A percentile compares a stretch with the other conserved stretches of the same genome.
Conservation (phyloP, 805 yeast genomes). For the Saturnispora saitoi region DNA sequence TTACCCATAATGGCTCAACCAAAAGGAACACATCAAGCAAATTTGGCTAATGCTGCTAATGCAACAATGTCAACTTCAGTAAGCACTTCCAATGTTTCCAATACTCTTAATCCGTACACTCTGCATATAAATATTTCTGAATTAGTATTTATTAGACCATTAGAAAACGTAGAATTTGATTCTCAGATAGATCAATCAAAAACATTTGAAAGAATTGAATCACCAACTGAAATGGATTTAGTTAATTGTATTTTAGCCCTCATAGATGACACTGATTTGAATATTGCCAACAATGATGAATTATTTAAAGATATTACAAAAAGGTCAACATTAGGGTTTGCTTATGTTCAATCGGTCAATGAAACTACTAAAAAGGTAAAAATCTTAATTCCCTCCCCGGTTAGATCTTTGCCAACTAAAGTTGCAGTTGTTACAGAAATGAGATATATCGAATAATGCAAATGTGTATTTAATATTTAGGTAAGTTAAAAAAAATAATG, state of each 20-base stretch:
- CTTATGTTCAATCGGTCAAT: slow-evolving; percentile 50
- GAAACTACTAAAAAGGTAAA: slow-evolving; percentile 62
- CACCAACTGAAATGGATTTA: slow-evolving; percentile 34
- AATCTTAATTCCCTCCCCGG: slow-evolving; percentile 81
- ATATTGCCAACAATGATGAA: slow-evolving; percentile 16
- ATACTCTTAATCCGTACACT: slow-evolving; percentile 74
- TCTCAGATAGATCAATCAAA: slow-evolving; percentile 11
- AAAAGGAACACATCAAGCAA: slow-evolving; percentile 19
- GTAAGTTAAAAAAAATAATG: background rate
- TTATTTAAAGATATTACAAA: slow-evolving; percentile 7
- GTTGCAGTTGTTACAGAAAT: slow-evolving; percentile 67
- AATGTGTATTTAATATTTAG: background rate
- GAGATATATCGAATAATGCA: slow-evolving; percentile 65
- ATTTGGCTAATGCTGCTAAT: slow-evolving; percentile 29
- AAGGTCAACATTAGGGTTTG: slow-evolving; percentile 59
- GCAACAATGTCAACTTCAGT: slow-evolving; percentile 2
- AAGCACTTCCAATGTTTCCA: background rate
- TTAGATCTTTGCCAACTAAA: slow-evolving; percentile 62
- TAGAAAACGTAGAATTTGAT: slow-evolving; percentile 14
- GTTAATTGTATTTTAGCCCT: slow-evolving; percentile 60
- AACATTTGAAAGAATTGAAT: slow-evolving; percentile 31
- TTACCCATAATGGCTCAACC: background rate
- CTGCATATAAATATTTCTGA: slow-evolving; percentile 61
- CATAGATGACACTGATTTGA: slow-evolving; percentile 20
- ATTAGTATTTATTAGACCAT: slow-evolving; percentile 54